Evolutionary conservation across 495 filamentous ascomycete genomes (phyloP).

Genomic region (Aspergillus cavernicola): DNA sequence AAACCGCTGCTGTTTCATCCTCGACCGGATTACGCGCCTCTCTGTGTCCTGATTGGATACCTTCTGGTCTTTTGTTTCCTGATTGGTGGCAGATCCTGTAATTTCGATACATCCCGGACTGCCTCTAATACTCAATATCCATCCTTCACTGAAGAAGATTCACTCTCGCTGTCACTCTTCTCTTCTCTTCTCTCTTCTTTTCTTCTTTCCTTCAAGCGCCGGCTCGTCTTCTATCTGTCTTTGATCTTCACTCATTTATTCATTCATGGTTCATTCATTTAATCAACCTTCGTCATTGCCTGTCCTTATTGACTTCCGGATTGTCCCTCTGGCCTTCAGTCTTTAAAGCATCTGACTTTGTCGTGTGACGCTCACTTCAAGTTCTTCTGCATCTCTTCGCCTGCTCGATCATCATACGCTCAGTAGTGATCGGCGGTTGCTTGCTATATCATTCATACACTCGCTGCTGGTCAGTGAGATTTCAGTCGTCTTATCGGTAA

Average conservation of each 20-base stretch:
- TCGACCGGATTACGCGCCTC: neutral
- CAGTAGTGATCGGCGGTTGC: conserved; percentile 6
- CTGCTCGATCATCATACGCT: conserved; percentile 14
- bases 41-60: conserved; percentile 26
- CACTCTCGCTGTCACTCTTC: conserved; percentile 3
- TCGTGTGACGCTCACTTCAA: conserved; percentile 14
- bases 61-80: neutral
- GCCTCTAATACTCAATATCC: neutral
- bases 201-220: conserved; percentile 15
- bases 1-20: conserved; percentile 28
- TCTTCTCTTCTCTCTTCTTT: too few relatives aligned
- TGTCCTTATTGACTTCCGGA: conserved; percentile 6
- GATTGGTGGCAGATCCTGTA: conserved; percentile 17
- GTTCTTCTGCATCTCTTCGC: neutral
- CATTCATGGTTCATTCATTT: conserved; percentile 5
- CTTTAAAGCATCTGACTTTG: conserved; percentile 9
- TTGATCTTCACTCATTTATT: conserved; percentile 15
- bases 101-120: neutral
- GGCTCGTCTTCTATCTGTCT: conserved; percentile 10
- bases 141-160: neutral
- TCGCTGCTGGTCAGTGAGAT: conserved; percentile 39
- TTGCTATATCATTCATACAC: conserved; percentile 12
- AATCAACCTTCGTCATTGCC: conserved; percentile 1
- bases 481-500: conserved; percentile 27
- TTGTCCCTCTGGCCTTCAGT: neutral